Percentiles rank a stretch among this genome's conserved stretches.
These are phyloP conservation scores for Berkeleyomyces basicola DNA, from an alignment of 2,329 filamentous ascomycete genomes.

Conservation along the genomic window DNA sequence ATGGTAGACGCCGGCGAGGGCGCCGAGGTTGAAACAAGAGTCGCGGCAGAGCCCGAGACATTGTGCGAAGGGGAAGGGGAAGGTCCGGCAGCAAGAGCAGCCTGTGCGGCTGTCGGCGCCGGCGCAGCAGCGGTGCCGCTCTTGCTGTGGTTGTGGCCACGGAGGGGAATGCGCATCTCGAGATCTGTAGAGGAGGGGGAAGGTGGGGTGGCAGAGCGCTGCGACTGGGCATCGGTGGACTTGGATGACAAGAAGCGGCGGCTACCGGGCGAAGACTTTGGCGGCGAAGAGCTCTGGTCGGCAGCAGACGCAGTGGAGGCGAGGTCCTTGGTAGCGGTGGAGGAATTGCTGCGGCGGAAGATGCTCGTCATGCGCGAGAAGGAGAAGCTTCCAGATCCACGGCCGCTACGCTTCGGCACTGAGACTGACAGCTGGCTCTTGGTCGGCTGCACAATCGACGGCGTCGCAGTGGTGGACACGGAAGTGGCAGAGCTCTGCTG, in stretches of 20 bases:
- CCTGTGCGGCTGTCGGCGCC: conserved; percentile 17
- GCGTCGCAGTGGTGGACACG: conserved; percentile 2
- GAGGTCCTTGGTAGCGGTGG: background rate
- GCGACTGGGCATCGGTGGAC: conserved; percentile 25
- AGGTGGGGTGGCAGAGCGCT: conserved; percentile 33
- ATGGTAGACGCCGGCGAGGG: background rate
- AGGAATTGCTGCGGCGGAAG: background rate
- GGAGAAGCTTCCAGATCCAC: conserved; percentile 2
- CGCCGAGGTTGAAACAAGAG: conserved; percentile 19
- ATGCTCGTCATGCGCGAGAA: conserved; percentile 3
- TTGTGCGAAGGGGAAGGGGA: background rate
- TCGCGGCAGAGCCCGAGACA: conserved; percentile 19
- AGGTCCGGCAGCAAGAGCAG: background rate
- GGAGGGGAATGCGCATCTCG: conserved; percentile 24
- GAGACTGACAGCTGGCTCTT: conserved; percentile 1
- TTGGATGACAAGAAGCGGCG: conserved; percentile 31
- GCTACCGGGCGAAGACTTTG: conserved; percentile 12
- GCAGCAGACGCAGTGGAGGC: background rate
- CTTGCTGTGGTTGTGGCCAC: conserved; percentile 12
- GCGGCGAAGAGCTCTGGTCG: background rate
- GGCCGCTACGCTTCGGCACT: background rate
- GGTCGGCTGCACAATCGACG: background rate
- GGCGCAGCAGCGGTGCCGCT: conserved; percentile 22
- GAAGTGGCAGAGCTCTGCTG: conserved; percentile 10
- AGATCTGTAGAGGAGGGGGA: conserved; percentile 30